A percentile compares a stretch with the other conserved stretches of the same genome.
Conservation (phyloP, 2,329 filamentous ascomycete species). For the Ustulina deusta region DNA sequence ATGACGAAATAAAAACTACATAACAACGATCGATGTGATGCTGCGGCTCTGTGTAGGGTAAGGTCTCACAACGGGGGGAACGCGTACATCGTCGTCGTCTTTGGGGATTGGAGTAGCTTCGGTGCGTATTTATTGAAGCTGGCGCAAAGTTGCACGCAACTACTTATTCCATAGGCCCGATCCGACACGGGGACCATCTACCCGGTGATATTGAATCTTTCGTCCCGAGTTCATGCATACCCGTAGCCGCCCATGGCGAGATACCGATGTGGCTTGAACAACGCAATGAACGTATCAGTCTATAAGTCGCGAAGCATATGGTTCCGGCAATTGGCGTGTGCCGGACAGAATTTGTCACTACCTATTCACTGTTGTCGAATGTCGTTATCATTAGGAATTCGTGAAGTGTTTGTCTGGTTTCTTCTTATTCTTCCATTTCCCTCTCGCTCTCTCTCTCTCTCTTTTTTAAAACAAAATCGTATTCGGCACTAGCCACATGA, state of each 20-base stretch:
- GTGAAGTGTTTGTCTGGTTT: neutral
- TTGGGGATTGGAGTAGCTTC: neutral
- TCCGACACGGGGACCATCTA: neutral
- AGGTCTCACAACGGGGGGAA: neutral
- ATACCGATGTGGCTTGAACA: neutral
- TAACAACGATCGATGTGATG: too few species aligned
- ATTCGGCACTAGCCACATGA: constrained; percentile 18
- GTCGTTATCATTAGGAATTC: neutral
- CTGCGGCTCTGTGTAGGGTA: neutral
- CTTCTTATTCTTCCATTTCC: neutral
- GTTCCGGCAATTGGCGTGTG: too few species aligned
- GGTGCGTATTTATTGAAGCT: neutral
- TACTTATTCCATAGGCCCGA: neutral
- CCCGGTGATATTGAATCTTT: neutral
- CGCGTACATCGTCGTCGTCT: neutral
- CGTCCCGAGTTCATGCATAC: neutral
- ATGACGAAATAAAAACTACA: too few species aligned
- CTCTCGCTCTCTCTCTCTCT: too few species aligned
- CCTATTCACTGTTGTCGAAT: neutral
- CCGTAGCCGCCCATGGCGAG: neutral
- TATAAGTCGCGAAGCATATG: neutral
- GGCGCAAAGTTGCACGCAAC: neutral
- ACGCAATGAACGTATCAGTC: neutral
- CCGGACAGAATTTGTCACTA: neutral
- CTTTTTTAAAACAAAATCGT: too few species aligned